Conservation (phyloP, 805 yeast genomes). For the Starmerella powellii region DNA sequence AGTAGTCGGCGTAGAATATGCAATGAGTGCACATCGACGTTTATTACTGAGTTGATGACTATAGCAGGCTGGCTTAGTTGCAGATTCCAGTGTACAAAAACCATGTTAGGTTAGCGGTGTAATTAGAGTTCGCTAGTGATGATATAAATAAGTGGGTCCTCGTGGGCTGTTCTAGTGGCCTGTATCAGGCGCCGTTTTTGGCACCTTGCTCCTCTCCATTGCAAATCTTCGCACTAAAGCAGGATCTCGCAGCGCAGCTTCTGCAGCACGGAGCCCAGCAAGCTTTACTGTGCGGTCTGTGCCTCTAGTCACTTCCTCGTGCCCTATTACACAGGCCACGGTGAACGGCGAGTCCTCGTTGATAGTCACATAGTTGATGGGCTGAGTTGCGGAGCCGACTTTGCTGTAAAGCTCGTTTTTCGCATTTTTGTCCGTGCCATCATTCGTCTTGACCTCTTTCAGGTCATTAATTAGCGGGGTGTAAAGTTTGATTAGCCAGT, state of each 20-base stretch:
- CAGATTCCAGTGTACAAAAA: too few relatives aligned
- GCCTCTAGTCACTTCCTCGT: conserved; percentile 60
- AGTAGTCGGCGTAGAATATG: too few relatives aligned
- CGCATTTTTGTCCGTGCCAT: conserved; percentile 47
- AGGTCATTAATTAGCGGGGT: conserved; percentile 28
- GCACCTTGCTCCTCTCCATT: conserved; percentile 36
- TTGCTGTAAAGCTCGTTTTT: conserved; percentile 58
- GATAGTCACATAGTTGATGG: conserved; percentile 43
- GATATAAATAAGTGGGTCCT: too few relatives aligned
- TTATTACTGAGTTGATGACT: too few relatives aligned
- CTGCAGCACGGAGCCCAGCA: conserved; percentile 81
- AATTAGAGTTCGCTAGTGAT: too few relatives aligned
- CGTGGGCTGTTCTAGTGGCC: too few relatives aligned
- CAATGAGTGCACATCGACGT: too few relatives aligned
- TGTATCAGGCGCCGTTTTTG: conserved; percentile 17
- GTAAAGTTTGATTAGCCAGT: conserved; percentile 29
- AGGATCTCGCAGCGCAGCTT: conserved; percentile 54
- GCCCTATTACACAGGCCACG: conserved; percentile 56
- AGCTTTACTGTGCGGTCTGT: conserved; percentile 54
- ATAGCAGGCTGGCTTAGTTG: too few relatives aligned
- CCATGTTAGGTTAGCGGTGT: too few relatives aligned
- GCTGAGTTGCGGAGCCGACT: conserved; percentile 61
- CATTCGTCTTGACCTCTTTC: conserved; percentile 19
- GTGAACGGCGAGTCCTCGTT: conserved; percentile 38
- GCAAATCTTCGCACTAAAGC: conserved; percentile 52